Conservation (phyloP, 345 rosid species). For the Rubroshorea leprosula region DNA sequence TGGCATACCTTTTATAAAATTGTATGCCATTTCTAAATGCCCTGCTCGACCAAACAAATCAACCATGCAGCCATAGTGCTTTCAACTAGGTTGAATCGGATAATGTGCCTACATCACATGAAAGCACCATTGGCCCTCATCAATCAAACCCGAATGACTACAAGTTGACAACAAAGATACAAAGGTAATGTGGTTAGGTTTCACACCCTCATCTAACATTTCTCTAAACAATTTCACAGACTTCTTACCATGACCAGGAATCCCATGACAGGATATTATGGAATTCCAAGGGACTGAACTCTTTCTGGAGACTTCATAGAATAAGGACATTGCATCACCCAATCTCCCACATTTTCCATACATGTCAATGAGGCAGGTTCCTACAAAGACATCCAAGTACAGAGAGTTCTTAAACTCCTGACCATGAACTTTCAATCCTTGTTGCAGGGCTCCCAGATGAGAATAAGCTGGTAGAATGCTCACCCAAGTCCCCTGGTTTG, state of each 20-base stretch:
- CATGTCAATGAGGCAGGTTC: slow-evolving; percentile 54
- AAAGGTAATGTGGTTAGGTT: slow-evolving; percentile 53
- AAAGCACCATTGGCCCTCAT: slow-evolving; percentile 48
- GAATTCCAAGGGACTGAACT: slow-evolving; percentile 57
- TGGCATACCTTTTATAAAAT: slow-evolving; percentile 41
- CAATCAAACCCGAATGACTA: slow-evolving; percentile 57
- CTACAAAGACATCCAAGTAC: slow-evolving; percentile 35
- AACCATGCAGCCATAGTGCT: slow-evolving; percentile 63
- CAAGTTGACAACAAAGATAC: slow-evolving; percentile 53
- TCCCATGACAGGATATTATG: slow-evolving; percentile 43
- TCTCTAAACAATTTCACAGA: slow-evolving; percentile 41
- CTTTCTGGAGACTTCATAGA: slow-evolving; percentile 35
- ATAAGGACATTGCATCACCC: slow-evolving; percentile 41
- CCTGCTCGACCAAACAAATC: slow-evolving; percentile 61
- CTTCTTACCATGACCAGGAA: slow-evolving; percentile 46
- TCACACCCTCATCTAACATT: slow-evolving; percentile 41
- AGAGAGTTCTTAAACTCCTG: slow-evolving; percentile 34
- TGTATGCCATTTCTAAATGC: slow-evolving; percentile 36
- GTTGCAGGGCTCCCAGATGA: slow-evolving; percentile 46
- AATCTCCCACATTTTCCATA: slow-evolving; percentile 57
- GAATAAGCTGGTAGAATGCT: slow-evolving; percentile 54
- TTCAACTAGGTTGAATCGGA: slow-evolving; percentile 41
- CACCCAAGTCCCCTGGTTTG: slow-evolving; percentile 56
- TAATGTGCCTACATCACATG: slow-evolving; percentile 38
- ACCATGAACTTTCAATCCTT: slow-evolving; percentile 49